Base-by-base conservation (phyloP, 2,329 filamentous ascomycete species). In the Geosmithia flava region DNA sequence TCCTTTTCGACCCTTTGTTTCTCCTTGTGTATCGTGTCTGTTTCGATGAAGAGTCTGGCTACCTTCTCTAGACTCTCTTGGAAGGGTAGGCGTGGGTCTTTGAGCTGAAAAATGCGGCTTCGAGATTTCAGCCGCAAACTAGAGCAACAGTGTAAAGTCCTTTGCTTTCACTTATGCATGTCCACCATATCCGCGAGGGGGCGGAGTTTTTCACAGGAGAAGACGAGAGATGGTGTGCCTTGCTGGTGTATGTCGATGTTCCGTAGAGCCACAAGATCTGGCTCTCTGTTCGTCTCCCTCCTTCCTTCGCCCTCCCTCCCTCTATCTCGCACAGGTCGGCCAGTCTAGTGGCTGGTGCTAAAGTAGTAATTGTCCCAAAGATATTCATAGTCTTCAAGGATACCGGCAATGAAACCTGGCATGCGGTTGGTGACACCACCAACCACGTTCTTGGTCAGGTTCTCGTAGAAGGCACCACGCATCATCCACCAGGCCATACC, bases 291-390 rank as follows among this genome's bases (percentile, higher is more conserved):
- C n/a, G 11, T 5, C 11, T 37, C 33, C 13, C 33, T 37, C 33
- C 13, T 11, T 37, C 6, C 11, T 3, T 16, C 33, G 6, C 33
- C 13, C 11, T 16, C 33, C 13, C 33, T 37, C 33, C 33, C 11
- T 37, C 6, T 37, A 11, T 37, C 3, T 16, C 11, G 33, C 33
- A 11, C 33, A 37, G 10, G 33, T 13, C 11, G 11, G 13, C 33
- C 33, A 37, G 6, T 16, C 40, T 54, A 68, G 27, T 63, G 61
- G 48, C 73, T 77, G 37, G 77, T 80, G 62, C 76, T 79, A 65
- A 97, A 98, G 67, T 97, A 94, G 65, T 96, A 97, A 58, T 94
- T 90, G 67, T 96, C 89, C 93, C 93, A 98, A 30, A 98, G 72
- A 63, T 94, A 97, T 65, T 95, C 87, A 62, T 98, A 98, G 63